These are phyloP conservation scores for Talaromyces proteolyticus DNA, from an alignment of 495 filamentous ascomycete genomes.

Conservation along the genomic window DNA sequence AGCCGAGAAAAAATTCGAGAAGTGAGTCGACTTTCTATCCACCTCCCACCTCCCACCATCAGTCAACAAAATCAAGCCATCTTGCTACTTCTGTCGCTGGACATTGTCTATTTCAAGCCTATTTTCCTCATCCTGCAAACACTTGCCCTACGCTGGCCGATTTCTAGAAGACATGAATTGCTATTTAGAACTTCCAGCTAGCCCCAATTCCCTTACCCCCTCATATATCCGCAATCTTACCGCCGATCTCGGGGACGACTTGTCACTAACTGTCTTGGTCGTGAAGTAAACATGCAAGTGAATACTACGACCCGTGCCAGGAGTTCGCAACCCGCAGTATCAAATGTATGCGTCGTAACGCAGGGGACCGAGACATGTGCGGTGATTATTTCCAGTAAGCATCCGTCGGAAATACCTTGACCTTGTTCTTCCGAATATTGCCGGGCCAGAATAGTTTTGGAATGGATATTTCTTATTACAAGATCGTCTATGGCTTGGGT, in stretches of 20 bases:
- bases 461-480: too few relatives aligned
- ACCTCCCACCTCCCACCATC: not conserved
- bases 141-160: not conserved
- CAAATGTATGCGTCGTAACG: constrained; percentile 81
- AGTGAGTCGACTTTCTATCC: constrained; percentile 21
- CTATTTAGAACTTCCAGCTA: too few relatives aligned
- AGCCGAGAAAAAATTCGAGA: constrained; percentile 31
- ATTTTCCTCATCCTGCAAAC: not conserved
- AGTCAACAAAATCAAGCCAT: too few relatives aligned
- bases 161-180: too few relatives aligned
- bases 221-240: too few relatives aligned
- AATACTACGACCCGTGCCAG: constrained; percentile 92
- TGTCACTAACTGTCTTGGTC: constrained; percentile 9
- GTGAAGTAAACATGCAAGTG: constrained; percentile 69
- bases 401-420: constrained; percentile 1
- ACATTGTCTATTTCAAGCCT: not conserved
- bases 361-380: constrained; percentile 79
- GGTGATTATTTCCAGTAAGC: constrained; percentile 88
- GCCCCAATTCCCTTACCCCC: too few relatives aligned
- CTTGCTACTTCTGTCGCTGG: too few relatives aligned
- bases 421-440: too few relatives aligned
- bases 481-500: too few relatives aligned
- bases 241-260: not conserved
- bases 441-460: too few relatives aligned
- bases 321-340: constrained; percentile 85